Conservation (phyloP, 2,329 filamentous ascomycete species). For the Colletotrichum destructivum region DNA sequence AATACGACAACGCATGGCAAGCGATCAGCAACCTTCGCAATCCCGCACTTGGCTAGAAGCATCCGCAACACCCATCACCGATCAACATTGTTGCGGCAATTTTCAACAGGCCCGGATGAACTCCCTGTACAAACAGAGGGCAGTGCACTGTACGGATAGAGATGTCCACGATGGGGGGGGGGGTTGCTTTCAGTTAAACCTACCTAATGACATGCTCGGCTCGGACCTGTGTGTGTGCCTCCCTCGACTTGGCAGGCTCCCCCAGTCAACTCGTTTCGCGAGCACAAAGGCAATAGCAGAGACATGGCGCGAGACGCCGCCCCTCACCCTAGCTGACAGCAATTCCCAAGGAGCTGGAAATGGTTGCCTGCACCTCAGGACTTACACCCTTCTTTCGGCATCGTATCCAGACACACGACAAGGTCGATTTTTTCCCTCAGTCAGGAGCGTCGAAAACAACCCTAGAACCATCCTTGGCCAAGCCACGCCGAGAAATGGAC, state of each 20-base stretch:
- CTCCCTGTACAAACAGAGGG: conserved; percentile 1
- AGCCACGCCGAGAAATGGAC: conserved; percentile 13
- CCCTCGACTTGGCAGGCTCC: conserved; percentile 16
- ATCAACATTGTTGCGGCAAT: conserved; percentile 13
- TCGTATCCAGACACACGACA: conserved; percentile 32
- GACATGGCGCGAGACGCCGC: conserved; percentile 22
- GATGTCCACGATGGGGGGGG: not conserved
- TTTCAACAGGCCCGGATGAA: not conserved
- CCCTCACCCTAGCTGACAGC: conserved; percentile 26
- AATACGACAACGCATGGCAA: conserved; percentile 3
- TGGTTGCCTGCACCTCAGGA: conserved; percentile 42
- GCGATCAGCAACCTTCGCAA: conserved; percentile 10
- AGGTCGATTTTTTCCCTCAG: conserved; percentile 31
- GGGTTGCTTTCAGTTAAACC: conserved; percentile 3
- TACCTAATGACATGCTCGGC: not conserved
- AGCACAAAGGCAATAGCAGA: conserved; percentile 11
- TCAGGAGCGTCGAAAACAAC: conserved; percentile 22
- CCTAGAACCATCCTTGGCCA: conserved; percentile 11
- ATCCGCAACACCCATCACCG: not conserved
- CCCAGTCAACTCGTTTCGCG: conserved; percentile 11
- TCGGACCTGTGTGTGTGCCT: not conserved
- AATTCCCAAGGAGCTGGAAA: conserved; percentile 42
- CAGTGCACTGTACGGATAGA: not conserved
- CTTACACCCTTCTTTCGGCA: conserved; percentile 28
- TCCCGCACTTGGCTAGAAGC: conserved; percentile 3